Evolutionary conservation across 148 eudicot species (phyloP).

Genomic region (Salicornia ramosissima): DNA sequence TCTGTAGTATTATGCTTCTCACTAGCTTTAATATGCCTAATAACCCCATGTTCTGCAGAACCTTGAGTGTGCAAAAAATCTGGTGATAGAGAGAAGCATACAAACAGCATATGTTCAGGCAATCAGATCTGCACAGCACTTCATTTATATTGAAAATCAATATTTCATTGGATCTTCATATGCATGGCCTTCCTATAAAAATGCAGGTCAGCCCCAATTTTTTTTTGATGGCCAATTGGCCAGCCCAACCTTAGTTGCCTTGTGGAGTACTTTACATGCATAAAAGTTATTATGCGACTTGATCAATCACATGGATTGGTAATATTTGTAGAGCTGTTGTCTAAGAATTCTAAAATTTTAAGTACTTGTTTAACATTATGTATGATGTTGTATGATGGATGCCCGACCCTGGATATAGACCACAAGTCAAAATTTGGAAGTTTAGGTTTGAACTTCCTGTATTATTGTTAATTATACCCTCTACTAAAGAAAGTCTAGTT

Average conservation of each 20-base stretch:
- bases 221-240: no score
- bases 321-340: background rate
- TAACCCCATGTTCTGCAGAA: constrained; percentile 50
- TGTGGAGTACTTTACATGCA: background rate
- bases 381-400: no score
- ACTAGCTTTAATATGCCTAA: no score
- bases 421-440: background rate
- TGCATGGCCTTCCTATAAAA: constrained; percentile 88
- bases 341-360: background rate
- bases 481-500: no score
- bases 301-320: background rate
- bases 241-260: no score
- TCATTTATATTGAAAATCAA: constrained; percentile 89
- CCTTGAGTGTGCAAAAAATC: constrained; percentile 66
- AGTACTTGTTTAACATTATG: background rate
- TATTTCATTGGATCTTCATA: constrained; percentile 94
- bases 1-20: background rate
- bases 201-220: constrained; percentile 58
- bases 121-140: constrained; percentile 94
- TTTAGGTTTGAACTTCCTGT: no score
- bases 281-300: background rate
- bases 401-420: no score
- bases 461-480: no score
- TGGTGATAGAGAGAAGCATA: constrained; percentile 89
- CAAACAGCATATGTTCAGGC: constrained; percentile 96